Evolutionary conservation across 2,329 filamentous ascomycete species (phyloP), one percentile per base, ranked within the genome.

Genomic region (Exophiala spinifera): DNA sequence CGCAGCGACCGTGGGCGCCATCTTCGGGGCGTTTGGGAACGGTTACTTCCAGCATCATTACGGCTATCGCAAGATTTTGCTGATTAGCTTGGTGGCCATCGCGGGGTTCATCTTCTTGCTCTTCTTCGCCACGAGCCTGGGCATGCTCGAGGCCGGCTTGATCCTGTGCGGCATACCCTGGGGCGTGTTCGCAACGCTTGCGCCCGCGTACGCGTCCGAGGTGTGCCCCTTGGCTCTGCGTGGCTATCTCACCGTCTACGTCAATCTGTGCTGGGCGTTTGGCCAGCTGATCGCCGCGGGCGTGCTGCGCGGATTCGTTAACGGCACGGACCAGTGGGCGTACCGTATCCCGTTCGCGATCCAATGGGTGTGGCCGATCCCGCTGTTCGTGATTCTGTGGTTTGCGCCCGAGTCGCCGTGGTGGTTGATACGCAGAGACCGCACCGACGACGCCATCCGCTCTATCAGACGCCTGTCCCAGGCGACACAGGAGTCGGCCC

Each of bases 151-250:
- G 11, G 72, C 74, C 1, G 76, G 73, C 17, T 73, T 78, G 61
- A 75, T 79, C 44, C 68, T 79, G 13, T 75, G 73, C 51, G 76
- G 76, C 58, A 70, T 63, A 3, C 48, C 57, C 28, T 10, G 8
- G 7, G 61, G 61, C 17, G 59, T 57, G 0, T 63, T 63, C 14
- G 47, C 45, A 4, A 63, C 59, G 0, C 68, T 75, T 21, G 71
- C 72, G 11, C 72, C 82, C 58, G 84, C 84, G 1, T 88, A 88
- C 64, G 85, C 84, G 21, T 83, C 83, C 51, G 85, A 89, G 64
- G 78, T 85, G 4, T 82, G 79, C 37, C 83, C 82, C 6, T 57
- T 67, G 4, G 60, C 55, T 2, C 56, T 70, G 2, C 63, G 68
- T 28, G 42, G 52, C 3, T 67, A 66, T 31, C 46, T 65, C 46